Percentiles rank a stretch among this genome's conserved stretches.
phyloP scores from a whole-genome alignment of 1,284 basidiomycete genomes.

The Amylostereum chailletii region DNA sequence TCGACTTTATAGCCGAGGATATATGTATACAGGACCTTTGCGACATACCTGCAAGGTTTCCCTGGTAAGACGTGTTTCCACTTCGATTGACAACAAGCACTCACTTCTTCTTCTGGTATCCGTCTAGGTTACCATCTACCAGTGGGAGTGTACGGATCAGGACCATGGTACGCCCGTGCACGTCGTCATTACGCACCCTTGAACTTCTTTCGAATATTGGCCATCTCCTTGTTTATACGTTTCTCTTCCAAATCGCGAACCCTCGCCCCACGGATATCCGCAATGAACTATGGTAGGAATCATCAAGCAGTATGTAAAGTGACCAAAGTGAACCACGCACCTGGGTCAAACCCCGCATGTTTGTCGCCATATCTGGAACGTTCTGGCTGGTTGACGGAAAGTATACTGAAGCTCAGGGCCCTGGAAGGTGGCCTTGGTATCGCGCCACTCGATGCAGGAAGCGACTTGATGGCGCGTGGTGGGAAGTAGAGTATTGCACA shows the following conservation, averaged over 20 bases:
- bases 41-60: constrained; percentile 59
- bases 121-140: constrained; percentile 90
- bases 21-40: constrained; percentile 98
- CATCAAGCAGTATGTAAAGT: background rate
- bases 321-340: constrained; percentile 28
- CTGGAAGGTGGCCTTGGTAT: background rate
- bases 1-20: constrained; percentile 99
- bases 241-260: constrained; percentile 92
- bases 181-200: constrained; percentile 52
- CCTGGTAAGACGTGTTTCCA: too few species aligned
- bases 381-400: background rate
- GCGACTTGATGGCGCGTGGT: too few species aligned
- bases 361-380: constrained; percentile 57
- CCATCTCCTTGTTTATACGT: constrained; percentile 99
- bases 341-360: constrained; percentile 88
- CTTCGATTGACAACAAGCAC: constrained; percentile 14
- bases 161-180: constrained; percentile 3
- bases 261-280: constrained; percentile 90
- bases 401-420: background rate
- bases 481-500: too few species aligned
- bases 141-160: constrained; percentile 4
- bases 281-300: constrained; percentile 75
- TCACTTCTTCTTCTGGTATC: constrained; percentile 98
- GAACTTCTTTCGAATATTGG: constrained; percentile 98
- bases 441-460: background rate